These are phyloP conservation scores for Chaetomium olivaceum DNA, from an alignment of 2,329 filamentous ascomycete species.

Conservation along the genomic window DNA sequence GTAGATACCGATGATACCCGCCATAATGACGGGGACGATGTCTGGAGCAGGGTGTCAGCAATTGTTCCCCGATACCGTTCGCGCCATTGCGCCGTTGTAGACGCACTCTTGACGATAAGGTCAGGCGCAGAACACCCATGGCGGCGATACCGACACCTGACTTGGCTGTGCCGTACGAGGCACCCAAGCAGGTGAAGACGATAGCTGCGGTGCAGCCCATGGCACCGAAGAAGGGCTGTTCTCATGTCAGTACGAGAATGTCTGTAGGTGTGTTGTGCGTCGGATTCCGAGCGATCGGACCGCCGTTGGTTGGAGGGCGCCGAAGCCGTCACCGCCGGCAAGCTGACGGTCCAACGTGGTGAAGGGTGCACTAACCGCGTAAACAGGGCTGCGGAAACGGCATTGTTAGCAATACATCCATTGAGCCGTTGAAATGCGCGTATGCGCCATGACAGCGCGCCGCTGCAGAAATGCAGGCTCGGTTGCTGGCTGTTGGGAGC, in stretches of 20 bases:
- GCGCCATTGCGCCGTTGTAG: slow-evolving; percentile 3
- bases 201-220: slow-evolving; percentile 81
- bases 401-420: slow-evolving; percentile 45
- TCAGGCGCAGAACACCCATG: slow-evolving; percentile 97
- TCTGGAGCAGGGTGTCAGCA: slow-evolving; percentile 54
- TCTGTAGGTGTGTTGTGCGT: slow-evolving; percentile 28
- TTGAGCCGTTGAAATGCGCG: not conserved
- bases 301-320: slow-evolving; percentile 31
- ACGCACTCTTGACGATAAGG: slow-evolving; percentile 97
- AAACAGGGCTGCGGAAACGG: slow-evolving; percentile 73
- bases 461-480: not conserved
- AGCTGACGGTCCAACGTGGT: slow-evolving; percentile 12
- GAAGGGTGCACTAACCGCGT: slow-evolving; percentile 78
- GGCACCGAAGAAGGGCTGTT: slow-evolving; percentile 85
- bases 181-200: slow-evolving; percentile 61
- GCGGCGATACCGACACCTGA: slow-evolving; percentile 97
- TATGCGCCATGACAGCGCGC: not conserved
- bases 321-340: slow-evolving; percentile 23
- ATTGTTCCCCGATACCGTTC: not conserved
- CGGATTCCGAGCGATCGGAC: slow-evolving; percentile 23
- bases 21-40: slow-evolving; percentile 99
- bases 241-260: slow-evolving; percentile 26
- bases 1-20: slow-evolving; percentile 99
- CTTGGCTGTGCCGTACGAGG: slow-evolving; percentile 98
- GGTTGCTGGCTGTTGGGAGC: slow-evolving; percentile 11